phyloP scores from a whole-genome alignment of 1,284 basidiomycete genomes.

The Austroboletus rostrupii region DNA sequence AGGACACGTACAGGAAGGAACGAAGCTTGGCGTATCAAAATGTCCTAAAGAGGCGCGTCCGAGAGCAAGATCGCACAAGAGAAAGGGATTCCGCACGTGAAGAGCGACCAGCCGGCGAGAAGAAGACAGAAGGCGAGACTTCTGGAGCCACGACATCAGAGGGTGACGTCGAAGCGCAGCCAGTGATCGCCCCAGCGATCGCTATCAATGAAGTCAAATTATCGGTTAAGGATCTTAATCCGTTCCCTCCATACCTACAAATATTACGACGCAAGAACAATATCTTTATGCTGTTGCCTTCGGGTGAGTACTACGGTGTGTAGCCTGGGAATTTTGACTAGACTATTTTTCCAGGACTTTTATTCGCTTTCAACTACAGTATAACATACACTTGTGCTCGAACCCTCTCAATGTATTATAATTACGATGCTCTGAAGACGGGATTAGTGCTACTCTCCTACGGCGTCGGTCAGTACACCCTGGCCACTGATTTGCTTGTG shows the following conservation, averaged over 20 bases:
- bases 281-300: conserved; percentile 15
- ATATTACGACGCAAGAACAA: conserved; percentile 19
- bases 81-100: conserved; percentile 10
- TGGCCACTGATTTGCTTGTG: neutral
- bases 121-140: neutral
- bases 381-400: conserved; percentile 71
- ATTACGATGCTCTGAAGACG: conserved; percentile 67
- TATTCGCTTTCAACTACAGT: conserved; percentile 70
- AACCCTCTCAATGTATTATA: conserved; percentile 62
- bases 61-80: neutral
- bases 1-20: conserved; percentile 78
- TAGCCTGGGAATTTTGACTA: conserved; percentile 51
- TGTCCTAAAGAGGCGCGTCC: conserved; percentile 38
- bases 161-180: conserved; percentile 23
- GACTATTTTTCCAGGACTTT: conserved; percentile 48
- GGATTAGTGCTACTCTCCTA: conserved; percentile 78
- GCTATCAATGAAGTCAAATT: conserved; percentile 35
- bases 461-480: conserved; percentile 51
- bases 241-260: conserved; percentile 18
- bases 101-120: conserved; percentile 9
- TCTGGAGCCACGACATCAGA: neutral
- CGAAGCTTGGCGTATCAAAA: conserved; percentile 75
- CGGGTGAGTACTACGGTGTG: conserved; percentile 13
- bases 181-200: neutral
- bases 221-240: conserved; percentile 21